These are phyloP conservation scores for Cicer bijugum DNA, from an alignment of 306 rosid species.

Conservation along the genomic window DNA sequence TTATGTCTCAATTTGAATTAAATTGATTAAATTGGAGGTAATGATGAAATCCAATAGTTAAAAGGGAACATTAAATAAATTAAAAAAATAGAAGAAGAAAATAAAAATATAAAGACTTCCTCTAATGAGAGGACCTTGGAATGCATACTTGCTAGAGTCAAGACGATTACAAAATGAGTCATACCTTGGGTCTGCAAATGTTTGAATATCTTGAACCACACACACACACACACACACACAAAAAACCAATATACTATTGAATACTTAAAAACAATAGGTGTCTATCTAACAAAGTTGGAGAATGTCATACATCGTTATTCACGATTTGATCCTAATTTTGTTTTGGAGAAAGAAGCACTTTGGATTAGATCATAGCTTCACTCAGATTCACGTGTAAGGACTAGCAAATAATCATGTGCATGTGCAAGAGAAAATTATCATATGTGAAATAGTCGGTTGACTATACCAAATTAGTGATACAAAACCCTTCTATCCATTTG, in stretches of 20 bases:
- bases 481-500: too few species aligned
- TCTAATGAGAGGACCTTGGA: too few species aligned
- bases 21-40: too few species aligned
- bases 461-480: too few species aligned
- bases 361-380: constrained; percentile 24
- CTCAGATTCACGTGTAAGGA: background rate
- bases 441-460: background rate
- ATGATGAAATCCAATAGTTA: too few species aligned
- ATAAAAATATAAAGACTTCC: too few species aligned
- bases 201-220: constrained; percentile 57
- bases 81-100: too few species aligned
- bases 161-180: constrained; percentile 35
- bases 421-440: background rate
- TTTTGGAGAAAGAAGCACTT: background rate
- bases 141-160: background rate
- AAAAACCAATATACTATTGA: background rate
- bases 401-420: background rate
- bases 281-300: constrained; percentile 24
- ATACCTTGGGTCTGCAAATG: constrained; percentile 56
- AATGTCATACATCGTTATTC: constrained; percentile 39
- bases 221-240: background rate
- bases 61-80: too few species aligned
- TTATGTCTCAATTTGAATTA: too few species aligned
- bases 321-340: constrained; percentile 27
- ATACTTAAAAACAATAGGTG: background rate